Base-by-base conservation (phyloP, 371 early-diverging fungal genomes). In the Mucor ambiguus region DNA sequence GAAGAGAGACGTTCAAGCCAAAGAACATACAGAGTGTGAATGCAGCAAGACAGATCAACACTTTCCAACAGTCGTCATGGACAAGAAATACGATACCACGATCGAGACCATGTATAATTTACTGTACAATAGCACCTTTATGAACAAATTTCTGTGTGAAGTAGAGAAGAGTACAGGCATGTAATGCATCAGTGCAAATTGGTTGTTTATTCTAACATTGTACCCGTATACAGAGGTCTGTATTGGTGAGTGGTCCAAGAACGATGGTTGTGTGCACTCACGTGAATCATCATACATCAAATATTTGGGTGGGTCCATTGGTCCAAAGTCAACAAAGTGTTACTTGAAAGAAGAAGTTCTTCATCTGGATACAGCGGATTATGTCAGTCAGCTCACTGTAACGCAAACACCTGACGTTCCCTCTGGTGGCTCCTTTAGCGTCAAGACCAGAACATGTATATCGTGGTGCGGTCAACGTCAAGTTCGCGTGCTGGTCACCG, bases 331-430 rank as follows among this genome's bases (percentile, higher is more conserved):
- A 7, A 90, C 94, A 12, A 83, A 81, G 58, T 91, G 91, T 29
- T 79, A 82, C 29, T 69, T 90, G 52, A 86, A 79, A 26, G 89
- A 90, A 65, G 84, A 87, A 46, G 77, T 90, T 24, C 66, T 85
- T 32, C 66, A 83, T 64, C 70, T 70, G 59, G 90, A 94, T 71
- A 82, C 86, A 68, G 78, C 79, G 24, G 68, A 77, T n/a, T 84
- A 81, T 56, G 81, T 90, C 6, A 82, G 90, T 4, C 80, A 84
- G 18, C 76, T 91, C 28, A 85, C 87, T 4, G 82, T 86, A 14
- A 90, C 90, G 0, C 77, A 78, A 43, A 96, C 97, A 14, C 96
- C 96, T 4, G 90, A 92, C 67, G 87, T 96, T 0, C 96, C 96
- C 11, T 92, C 92, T 28, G 95, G 94, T 20, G 85, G 88, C 26